Percentiles rank a stretch among this genome's conserved stretches.
phyloP scores from a whole-genome alignment of 2,329 filamentous ascomycete genomes.

The Cladosporium austrohemisphaericum region DNA sequence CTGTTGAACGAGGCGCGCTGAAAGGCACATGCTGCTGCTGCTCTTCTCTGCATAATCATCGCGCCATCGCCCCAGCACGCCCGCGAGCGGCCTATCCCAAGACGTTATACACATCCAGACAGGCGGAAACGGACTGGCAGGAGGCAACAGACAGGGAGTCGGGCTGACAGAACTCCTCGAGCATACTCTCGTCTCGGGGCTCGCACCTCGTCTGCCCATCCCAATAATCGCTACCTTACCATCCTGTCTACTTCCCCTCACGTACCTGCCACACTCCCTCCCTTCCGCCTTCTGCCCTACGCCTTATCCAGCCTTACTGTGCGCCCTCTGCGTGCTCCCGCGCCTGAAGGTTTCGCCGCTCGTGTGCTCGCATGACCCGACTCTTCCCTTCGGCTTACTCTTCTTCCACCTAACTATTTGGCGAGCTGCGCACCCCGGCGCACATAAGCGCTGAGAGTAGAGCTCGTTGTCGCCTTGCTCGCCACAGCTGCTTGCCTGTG shows the following conservation, averaged over 20 bases:
- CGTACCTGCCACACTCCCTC: slow-evolving; percentile 10
- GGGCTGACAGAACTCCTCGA: too few relatives aligned
- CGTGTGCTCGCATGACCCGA: slow-evolving; percentile 14
- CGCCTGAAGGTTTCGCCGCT: slow-evolving; percentile 11
- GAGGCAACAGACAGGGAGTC: too few relatives aligned
- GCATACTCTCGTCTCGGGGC: too few relatives aligned
- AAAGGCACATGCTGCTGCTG: slow-evolving; percentile 6
- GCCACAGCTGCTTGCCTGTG: slow-evolving; percentile 11
- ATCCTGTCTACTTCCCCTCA: not conserved
- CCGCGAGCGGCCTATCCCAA: too few relatives aligned
- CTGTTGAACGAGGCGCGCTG: slow-evolving; percentile 2
- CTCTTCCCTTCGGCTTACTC: slow-evolving; percentile 12
- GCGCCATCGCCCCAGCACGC: too few relatives aligned
- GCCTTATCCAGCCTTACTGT: slow-evolving; percentile 16
- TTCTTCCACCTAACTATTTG: slow-evolving; percentile 6
- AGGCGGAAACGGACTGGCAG: too few relatives aligned
- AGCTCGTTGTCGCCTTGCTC: slow-evolving; percentile 10
- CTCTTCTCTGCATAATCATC: slow-evolving; percentile 3
- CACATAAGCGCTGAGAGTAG: slow-evolving; percentile 15
- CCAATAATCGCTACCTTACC: not conserved
- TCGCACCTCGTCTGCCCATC: slow-evolving; percentile 4
- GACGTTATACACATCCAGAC: too few relatives aligned
- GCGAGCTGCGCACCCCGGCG: slow-evolving; percentile 11
- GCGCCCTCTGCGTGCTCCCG: slow-evolving; percentile 13
- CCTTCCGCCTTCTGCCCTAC: slow-evolving; percentile 10